Conservation (phyloP, 805 yeast genomes). For the Candida cerambycidarum region DNA sequence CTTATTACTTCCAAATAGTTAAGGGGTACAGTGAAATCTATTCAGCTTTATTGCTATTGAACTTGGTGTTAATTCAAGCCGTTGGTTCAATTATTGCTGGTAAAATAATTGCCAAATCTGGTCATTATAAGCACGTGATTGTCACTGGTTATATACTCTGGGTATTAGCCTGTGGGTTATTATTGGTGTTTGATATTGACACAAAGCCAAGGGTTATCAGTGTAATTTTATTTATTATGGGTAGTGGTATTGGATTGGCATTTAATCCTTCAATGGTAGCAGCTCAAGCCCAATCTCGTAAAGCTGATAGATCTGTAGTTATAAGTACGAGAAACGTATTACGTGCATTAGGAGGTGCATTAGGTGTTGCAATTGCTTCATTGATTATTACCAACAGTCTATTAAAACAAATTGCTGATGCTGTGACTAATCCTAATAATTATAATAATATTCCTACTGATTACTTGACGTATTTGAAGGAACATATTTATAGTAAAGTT, state of each 20-base stretch:
- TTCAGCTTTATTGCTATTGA: constrained; percentile 42
- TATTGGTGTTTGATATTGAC: constrained; percentile 29
- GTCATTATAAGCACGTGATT: constrained; percentile 44
- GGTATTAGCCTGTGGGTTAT: constrained; percentile 40
- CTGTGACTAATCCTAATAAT: constrained; percentile 5
- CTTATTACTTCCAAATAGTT: constrained; percentile 25
- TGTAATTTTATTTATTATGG: constrained; percentile 17
- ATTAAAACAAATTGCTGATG: constrained; percentile 19
- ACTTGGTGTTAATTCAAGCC: constrained; percentile 46
- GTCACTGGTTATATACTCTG: constrained; percentile 42
- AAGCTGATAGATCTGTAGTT: constrained; percentile 34
- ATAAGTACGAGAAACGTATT: constrained; percentile 32
- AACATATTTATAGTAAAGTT: constrained; percentile 29
- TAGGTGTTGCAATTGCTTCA: constrained; percentile 30
- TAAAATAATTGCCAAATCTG: constrained; percentile 39
- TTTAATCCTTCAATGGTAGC: constrained; percentile 59
- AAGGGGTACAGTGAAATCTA: constrained; percentile 38
- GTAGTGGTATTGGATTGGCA: constrained; percentile 47
- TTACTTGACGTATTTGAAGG: constrained; percentile 21
- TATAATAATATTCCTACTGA: constrained; percentile 11
- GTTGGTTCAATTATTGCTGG: constrained; percentile 46
- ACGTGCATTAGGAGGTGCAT: constrained; percentile 34
- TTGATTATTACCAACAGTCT: constrained; percentile 28
- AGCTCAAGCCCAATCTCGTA: constrained; percentile 45
- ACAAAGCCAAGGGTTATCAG: constrained; percentile 31